These are phyloP conservation scores for Celoporthe dispersa DNA, from an alignment of 2,329 filamentous ascomycete species.

Conservation along the genomic window DNA sequence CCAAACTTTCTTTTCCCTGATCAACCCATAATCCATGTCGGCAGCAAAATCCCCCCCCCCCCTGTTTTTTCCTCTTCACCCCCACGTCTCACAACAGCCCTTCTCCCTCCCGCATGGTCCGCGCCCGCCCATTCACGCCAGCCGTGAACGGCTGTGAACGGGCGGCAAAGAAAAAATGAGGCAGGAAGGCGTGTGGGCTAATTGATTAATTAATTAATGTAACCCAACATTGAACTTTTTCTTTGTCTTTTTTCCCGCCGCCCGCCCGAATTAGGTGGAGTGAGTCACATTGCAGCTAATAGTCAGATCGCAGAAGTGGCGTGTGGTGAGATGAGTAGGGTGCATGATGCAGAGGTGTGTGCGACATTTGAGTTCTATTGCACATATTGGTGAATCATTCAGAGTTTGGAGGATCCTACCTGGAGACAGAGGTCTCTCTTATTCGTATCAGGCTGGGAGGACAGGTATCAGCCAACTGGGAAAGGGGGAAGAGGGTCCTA, in stretches of 20 bases:
- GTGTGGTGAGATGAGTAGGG: background rate
- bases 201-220: conserved; percentile 10
- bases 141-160: conserved; percentile 23
- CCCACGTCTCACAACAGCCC: background rate
- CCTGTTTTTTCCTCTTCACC: background rate
- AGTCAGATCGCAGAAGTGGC: background rate
- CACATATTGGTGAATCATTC: background rate
- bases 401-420: background rate
- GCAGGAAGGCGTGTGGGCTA: background rate
- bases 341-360: background rate
- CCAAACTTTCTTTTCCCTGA: background rate
- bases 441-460: background rate
- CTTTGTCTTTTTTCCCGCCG: background rate
- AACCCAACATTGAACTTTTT: conserved; percentile 2
- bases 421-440: background rate
- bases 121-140: conserved; percentile 16
- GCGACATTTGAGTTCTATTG: background rate
- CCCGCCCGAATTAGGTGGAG: background rate
- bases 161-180: background rate
- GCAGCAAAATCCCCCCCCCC: too few relatives aligned
- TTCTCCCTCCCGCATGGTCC: background rate
- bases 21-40: background rate
- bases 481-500: background rate
- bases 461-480: background rate
- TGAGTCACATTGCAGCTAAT: conserved; percentile 18